Evolutionary conservation across 306 rosid species (phyloP), one percentile per base, ranked within the genome.

Genomic region (Fragaria iinumae): DNA sequence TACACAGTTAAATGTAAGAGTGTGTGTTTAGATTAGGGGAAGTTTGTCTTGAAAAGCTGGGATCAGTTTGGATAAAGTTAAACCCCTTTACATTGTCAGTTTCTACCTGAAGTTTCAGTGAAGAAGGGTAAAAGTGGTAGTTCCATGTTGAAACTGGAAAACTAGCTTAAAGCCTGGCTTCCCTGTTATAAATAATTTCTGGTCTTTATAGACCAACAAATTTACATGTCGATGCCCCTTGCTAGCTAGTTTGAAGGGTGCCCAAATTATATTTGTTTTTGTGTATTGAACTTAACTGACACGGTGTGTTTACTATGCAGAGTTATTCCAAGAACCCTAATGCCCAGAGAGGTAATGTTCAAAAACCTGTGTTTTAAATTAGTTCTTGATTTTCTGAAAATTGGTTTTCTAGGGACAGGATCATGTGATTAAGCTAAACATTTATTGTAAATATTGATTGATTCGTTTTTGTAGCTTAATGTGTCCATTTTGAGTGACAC

Each of bases 281-380:
- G 0, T 32, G 1, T n/a, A 17, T 74, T 11, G 27, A 25, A 48
- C 12, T 57, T 25, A 12, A 20, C 78, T 62, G 36, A 20, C 32
- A 18, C 12, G 43, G 49, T 20, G 49, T 20, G 59, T 36, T 38
- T 38, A 18, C 74, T 80, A 68, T 85, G 85, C 97, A 96, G 99
- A 62, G 82, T 96, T 76, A 96, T 96, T 71, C 99, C 99, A 27
- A 90, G 71, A 78, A 90, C 93, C 74, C 89, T 96, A 41, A 96
- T 92, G 96, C 96, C 99, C 32, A 87, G 90, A 73, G 98, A 96
- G 99, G 99, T 96, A 89, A n/a, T 41, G n/a, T n/a, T 11, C 4
- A 56, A 52, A 41, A 48, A 62, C 71, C 48, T 64, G 69, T 36
- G 21, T 14, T 13, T 7, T 64, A 16, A 64, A 64, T 6, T 64